Percentiles rank a stretch among this genome's conserved stretches.
Conservation (phyloP, 345 rosid species). For the Zanthoxylum bungeanum region DNA sequence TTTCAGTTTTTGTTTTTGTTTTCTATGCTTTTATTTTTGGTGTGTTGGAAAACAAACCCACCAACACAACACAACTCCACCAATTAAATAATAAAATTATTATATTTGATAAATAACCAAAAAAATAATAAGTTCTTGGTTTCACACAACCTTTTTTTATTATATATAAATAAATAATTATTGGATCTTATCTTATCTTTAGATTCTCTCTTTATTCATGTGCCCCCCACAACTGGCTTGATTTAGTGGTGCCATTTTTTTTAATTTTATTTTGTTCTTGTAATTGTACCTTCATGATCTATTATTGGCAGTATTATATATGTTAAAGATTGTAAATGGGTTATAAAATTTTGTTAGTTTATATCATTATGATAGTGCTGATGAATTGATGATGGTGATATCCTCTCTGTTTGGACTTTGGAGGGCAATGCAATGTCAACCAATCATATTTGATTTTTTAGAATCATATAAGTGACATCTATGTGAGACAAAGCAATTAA, state of each 20-base stretch:
- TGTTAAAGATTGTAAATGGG: too few relatives aligned
- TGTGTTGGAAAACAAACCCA: conserved; percentile 21
- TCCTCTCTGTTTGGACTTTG: background rate
- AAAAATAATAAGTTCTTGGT: background rate
- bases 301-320: too few relatives aligned
- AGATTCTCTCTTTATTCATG: too few relatives aligned
- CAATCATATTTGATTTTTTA: background rate
- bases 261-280: too few relatives aligned
- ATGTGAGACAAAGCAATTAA: background rate
- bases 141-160: too few relatives aligned
- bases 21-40: background rate
- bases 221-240: too few relatives aligned
- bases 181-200: too few relatives aligned
- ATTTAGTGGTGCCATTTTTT: too few relatives aligned
- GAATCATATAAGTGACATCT: background rate
- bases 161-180: too few relatives aligned
- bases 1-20: conserved; percentile 8
- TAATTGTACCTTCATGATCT: too few relatives aligned
- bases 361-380: background rate
- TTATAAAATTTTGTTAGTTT: background rate
- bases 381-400: background rate
- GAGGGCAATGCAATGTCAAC: background rate
- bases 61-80: background rate
- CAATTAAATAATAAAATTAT: background rate
- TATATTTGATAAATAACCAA: too few relatives aligned